phyloP scores from a whole-genome alignment of 2,329 filamentous ascomycete species.

The Phoma sp. region DNA sequence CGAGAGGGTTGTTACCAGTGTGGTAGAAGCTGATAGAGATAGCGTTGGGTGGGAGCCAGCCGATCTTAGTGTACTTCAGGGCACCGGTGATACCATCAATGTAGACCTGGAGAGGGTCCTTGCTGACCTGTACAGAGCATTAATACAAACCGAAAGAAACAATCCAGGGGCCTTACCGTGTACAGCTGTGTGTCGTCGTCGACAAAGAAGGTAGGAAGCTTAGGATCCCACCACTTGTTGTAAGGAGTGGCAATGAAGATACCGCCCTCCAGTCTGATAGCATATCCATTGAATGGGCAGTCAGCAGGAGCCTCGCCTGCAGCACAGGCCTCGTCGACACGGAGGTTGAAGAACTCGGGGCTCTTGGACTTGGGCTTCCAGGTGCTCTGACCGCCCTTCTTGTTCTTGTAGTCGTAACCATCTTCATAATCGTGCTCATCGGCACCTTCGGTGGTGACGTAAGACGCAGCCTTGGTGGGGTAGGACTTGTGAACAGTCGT shows the following conservation, averaged over 20 bases:
- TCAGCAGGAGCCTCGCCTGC: conserved; percentile 1
- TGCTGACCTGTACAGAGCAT: conserved; percentile 32
- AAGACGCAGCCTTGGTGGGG: background rate
- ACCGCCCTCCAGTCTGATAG: conserved; percentile 33
- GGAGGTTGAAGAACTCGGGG: conserved; percentile 33
- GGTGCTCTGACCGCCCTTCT: background rate
- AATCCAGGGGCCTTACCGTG: conserved; percentile 25
- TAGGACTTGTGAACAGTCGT: background rate
- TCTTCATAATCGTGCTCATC: conserved; percentile 7
- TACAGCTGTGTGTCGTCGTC: conserved; percentile 37
- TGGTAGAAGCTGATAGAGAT: conserved; percentile 35
- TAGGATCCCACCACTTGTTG: conserved; percentile 36
- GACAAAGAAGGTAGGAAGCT: conserved; percentile 36
- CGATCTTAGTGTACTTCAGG: conserved; percentile 33
- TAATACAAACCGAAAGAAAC: background rate
- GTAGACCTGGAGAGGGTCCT: conserved; percentile 36
- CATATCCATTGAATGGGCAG: conserved; percentile 27
- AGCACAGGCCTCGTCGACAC: conserved; percentile 27
- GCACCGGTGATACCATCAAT: conserved; percentile 29
- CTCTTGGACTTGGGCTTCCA: conserved; percentile 34
- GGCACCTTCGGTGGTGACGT: background rate
- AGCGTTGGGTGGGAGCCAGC: conserved; percentile 31
- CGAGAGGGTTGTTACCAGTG: conserved; percentile 36
- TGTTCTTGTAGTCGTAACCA: conserved; percentile 8
- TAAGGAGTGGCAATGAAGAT: conserved; percentile 38